These are phyloP conservation scores for Aspergillus quadricinctus DNA, from an alignment of 2,329 filamentous ascomycete species.

Conservation along the genomic window DNA sequence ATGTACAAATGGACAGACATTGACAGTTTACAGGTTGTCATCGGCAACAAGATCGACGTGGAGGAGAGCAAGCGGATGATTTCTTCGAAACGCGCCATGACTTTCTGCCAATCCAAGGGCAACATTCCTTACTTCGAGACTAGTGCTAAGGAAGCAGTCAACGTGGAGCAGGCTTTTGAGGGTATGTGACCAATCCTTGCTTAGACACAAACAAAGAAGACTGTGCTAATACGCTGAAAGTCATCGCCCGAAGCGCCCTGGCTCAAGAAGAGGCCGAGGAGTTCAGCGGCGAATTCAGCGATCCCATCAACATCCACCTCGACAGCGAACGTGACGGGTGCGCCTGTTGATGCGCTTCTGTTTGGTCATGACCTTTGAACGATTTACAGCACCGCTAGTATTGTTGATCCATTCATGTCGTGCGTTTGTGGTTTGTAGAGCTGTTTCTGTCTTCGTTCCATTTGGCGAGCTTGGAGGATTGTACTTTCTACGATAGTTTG, in stretches of 20 bases:
- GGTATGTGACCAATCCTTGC: constrained; percentile 40
- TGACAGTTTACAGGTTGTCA: constrained; percentile 62
- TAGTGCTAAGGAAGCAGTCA: constrained; percentile 96
- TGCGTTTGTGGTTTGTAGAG: constrained; percentile 15
- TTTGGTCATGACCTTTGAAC: constrained; percentile 23
- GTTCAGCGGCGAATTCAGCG: constrained; percentile 94
- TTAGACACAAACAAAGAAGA: neutral
- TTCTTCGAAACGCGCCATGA: constrained; percentile 91
- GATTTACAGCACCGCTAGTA: constrained; percentile 16
- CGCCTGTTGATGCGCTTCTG: constrained; percentile 63
- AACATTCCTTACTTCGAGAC: constrained; percentile 99
- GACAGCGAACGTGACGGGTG: constrained; percentile 91
- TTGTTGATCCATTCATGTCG: constrained; percentile 12
- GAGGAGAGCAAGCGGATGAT: constrained; percentile 98
- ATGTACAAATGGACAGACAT: neutral
- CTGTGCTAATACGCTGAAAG: constrained; percentile 44
- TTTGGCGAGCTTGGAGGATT: constrained; percentile 7
- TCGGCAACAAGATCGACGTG: constrained; percentile 98
- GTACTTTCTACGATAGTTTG: constrained; percentile 4
- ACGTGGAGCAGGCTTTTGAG: constrained; percentile 86
- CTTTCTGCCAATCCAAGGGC: constrained; percentile 96
- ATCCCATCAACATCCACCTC: constrained; percentile 97
- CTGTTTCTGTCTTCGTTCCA: neutral
- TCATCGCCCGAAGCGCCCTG: constrained; percentile 92
- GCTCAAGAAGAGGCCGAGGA: constrained; percentile 97